Percentiles rank a stretch among this genome's conserved stretches.
Evolutionary conservation across 2,329 filamentous ascomycete species (phyloP).

Genomic region (Penicillium sp.): DNA sequence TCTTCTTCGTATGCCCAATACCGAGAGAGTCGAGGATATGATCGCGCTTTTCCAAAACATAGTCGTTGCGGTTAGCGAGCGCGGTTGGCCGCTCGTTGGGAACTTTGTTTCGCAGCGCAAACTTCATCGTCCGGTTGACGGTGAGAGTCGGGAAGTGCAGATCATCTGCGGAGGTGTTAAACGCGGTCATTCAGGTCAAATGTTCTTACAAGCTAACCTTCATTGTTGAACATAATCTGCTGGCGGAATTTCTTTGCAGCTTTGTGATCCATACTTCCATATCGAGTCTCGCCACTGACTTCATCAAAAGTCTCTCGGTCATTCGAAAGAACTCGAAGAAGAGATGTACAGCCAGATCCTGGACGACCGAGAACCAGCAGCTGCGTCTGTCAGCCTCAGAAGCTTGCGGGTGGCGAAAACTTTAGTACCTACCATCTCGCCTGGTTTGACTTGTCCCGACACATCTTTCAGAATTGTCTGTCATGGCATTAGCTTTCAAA

Average conservation of each 20-base stretch:
- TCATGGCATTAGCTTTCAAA: neutral
- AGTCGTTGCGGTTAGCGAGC: conserved; percentile 32
- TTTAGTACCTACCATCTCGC: conserved; percentile 46
- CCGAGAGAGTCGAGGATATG: conserved; percentile 40
- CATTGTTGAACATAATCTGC: conserved; percentile 70
- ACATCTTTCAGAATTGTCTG: conserved; percentile 47
- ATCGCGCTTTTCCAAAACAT: conserved; percentile 36
- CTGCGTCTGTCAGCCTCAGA: conserved; percentile 35
- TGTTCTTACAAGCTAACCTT: conserved; percentile 41
- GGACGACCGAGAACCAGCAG: conserved; percentile 69
- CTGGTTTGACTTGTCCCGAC: conserved; percentile 47
- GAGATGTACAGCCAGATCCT: conserved; percentile 70
- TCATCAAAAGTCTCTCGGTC: conserved; percentile 62
- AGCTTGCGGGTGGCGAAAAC: neutral
- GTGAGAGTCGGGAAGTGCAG: conserved; percentile 75
- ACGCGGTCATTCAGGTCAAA: too few species aligned
- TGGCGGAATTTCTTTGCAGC: conserved; percentile 48
- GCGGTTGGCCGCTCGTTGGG: conserved; percentile 34
- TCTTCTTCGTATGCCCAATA: conserved; percentile 59
- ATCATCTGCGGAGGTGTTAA: conserved; percentile 53
- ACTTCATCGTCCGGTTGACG: conserved; percentile 72
- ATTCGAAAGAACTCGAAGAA: conserved; percentile 71
- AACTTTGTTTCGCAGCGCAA: conserved; percentile 62
- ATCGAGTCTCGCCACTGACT: conserved; percentile 56
- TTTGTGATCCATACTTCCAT: conserved; percentile 58